phyloP scores from a whole-genome alignment of 495 filamentous ascomycete species.

The Jackrogersella multiformis region DNA sequence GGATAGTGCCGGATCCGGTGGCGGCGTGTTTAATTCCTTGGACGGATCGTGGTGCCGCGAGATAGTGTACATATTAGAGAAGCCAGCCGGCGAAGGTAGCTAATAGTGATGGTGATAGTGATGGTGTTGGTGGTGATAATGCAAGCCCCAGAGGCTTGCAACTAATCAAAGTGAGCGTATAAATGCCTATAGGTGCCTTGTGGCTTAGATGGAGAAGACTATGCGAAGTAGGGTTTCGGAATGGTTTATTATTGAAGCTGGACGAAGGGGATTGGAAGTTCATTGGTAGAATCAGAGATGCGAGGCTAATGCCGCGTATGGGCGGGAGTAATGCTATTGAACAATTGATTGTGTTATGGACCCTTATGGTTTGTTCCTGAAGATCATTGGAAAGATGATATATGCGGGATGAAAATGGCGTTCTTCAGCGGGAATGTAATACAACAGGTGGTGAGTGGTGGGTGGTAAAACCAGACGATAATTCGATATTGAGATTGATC shows the following conservation, averaged over 20 bases:
- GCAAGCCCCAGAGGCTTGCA: constrained; percentile 24
- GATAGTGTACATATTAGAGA: not conserved
- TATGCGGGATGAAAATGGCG: constrained; percentile 28
- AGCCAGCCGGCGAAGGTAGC: not conserved
- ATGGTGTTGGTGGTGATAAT: constrained; percentile 21
- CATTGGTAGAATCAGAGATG: constrained; percentile 17
- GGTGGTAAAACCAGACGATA: too few relatives aligned
- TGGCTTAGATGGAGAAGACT: constrained; percentile 10
- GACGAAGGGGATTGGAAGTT: constrained; percentile 3
- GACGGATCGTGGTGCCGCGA: not conserved
- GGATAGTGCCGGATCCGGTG: constrained; percentile 16
- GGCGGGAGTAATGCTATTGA: constrained; percentile 26
- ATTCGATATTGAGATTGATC: too few relatives aligned
- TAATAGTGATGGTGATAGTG: not conserved
- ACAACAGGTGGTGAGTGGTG: not conserved
- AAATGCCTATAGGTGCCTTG: not conserved
- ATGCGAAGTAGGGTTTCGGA: constrained; percentile 9
- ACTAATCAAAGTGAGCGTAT: constrained; percentile 19
- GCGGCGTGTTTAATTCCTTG: constrained; percentile 7
- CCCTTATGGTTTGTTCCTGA: constrained; percentile 25
- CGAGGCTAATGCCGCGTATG: constrained; percentile 18
- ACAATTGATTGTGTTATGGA: constrained; percentile 18
- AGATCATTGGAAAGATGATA: constrained; percentile 28
- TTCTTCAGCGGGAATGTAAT: constrained; percentile 23
- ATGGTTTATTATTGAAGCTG: constrained; percentile 4